Evolutionary conservation across 2,329 filamentous ascomycete genomes (phyloP).

Genomic region (Botrytis fabae): DNA sequence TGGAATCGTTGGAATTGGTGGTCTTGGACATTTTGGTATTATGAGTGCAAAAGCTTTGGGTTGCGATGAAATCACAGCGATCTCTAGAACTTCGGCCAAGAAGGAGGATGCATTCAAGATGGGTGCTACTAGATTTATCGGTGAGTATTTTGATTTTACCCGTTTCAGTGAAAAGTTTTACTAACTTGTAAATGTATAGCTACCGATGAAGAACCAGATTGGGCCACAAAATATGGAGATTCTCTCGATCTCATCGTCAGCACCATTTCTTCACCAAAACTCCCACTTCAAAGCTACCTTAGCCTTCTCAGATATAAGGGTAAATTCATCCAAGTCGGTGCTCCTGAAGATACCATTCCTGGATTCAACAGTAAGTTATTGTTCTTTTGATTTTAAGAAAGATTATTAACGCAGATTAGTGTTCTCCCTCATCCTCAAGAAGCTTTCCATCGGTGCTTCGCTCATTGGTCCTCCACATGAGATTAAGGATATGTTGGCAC

Average conservation of each 20-base stretch:
- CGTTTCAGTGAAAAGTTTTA: background rate
- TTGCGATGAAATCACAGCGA: constrained; percentile 63
- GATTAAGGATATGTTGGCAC: constrained; percentile 61
- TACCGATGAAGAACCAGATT: constrained; percentile 57
- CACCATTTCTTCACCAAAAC: constrained; percentile 56
- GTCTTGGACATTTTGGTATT: constrained; percentile 72
- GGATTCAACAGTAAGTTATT: constrained; percentile 46
- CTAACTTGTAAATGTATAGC: constrained; percentile 2
- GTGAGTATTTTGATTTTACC: background rate
- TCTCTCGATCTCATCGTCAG: constrained; percentile 60
- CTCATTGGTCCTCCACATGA: constrained; percentile 47
- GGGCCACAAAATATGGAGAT: constrained; percentile 55
- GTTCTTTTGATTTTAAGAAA: background rate
- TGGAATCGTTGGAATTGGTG: constrained; percentile 64
- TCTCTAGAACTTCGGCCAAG: constrained; percentile 62
- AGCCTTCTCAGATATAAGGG: constrained; percentile 59
- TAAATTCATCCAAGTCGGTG: constrained; percentile 64
- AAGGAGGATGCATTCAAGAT: constrained; percentile 59
- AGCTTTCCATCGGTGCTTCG: constrained; percentile 48
- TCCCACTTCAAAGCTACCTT: constrained; percentile 65
- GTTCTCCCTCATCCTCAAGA: constrained; percentile 58
- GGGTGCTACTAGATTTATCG: constrained; percentile 58
- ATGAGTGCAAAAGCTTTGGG: constrained; percentile 70
- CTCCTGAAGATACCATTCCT: constrained; percentile 60
- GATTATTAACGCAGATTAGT: constrained; percentile 31